phyloP scores from a whole-genome alignment of 1,284 basidiomycete species.

The Ustilago esculenta region DNA sequence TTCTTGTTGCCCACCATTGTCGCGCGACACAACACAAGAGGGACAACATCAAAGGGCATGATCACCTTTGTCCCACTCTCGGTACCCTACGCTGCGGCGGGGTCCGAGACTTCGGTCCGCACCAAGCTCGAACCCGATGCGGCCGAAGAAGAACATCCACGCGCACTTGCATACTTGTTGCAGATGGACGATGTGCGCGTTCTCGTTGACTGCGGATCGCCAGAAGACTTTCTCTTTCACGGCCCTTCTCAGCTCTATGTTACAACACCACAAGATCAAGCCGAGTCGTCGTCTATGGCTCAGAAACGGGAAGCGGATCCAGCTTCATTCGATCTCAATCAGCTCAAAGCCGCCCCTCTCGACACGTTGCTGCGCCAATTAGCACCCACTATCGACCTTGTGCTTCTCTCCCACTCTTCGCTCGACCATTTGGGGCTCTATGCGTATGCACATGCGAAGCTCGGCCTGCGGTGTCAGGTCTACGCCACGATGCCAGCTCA shows the following conservation, averaged over 20 bases:
- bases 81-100: conserved; percentile 45
- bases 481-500: conserved; percentile 96
- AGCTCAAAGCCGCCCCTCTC: conserved; percentile 39
- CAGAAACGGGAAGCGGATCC: conserved; percentile 22
- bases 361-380: conserved; percentile 54
- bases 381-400: conserved; percentile 81
- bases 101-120: conserved; percentile 17
- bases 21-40: not conserved
- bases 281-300: conserved; percentile 46
- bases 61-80: conserved; percentile 58
- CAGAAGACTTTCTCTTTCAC: conserved; percentile 60
- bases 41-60: conserved; percentile 34
- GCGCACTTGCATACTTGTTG: conserved; percentile 75
- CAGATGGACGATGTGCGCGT: conserved; percentile 94
- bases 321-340: conserved; percentile 24
- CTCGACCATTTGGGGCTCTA: conserved; percentile 87
- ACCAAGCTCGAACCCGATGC: conserved; percentile 38
- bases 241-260: conserved; percentile 1
- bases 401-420: conserved; percentile 92
- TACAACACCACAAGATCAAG: conserved; percentile 1
- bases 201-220: conserved; percentile 85
- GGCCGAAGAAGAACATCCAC: conserved; percentile 49
- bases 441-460: conserved; percentile 85
- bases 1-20: not conserved
- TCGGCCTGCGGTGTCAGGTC: conserved; percentile 89